Evolutionary conservation across 164 flowering plant species (phyloP).

Genomic region (Kingdonia uniflora): DNA sequence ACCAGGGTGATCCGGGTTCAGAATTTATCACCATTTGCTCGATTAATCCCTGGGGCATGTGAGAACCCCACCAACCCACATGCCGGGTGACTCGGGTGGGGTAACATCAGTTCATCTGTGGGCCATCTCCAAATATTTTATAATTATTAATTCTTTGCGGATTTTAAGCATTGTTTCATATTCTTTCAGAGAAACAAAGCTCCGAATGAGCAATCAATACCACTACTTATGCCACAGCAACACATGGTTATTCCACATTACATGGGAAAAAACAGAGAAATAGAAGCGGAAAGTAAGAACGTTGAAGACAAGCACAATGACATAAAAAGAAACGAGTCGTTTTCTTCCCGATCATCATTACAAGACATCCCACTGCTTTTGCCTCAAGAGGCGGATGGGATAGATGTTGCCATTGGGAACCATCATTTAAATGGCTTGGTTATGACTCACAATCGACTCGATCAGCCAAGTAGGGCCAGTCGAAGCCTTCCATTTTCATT

Average conservation of each 20-base stretch:
- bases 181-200: slow-evolving; percentile 88
- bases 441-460: slow-evolving; percentile 15
- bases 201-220: slow-evolving; percentile 87
- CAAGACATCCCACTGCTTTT: slow-evolving; percentile 90
- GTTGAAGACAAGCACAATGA: slow-evolving; percentile 21
- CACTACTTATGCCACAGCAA: slow-evolving; percentile 94
- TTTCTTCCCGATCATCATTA: slow-evolving; percentile 52
- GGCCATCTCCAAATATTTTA: too few species aligned
- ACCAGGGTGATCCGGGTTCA: too few species aligned
- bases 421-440: slow-evolving; percentile 31
- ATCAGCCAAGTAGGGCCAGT: slow-evolving; percentile 28
- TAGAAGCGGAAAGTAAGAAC: slow-evolving; percentile 27
- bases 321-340: slow-evolving; percentile 48
- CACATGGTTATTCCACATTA: slow-evolving; percentile 99
- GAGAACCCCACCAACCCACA: too few species aligned
- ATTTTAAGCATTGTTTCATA: slow-evolving; percentile 4
- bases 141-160: background rate
- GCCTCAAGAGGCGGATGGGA: slow-evolving; percentile 69
- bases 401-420: slow-evolving; percentile 27
- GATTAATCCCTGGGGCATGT: too few species aligned
- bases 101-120: too few species aligned
- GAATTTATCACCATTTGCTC: too few species aligned
- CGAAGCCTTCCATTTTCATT: slow-evolving; percentile 43
- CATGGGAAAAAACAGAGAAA: slow-evolving; percentile 48
- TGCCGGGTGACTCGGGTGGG: too few species aligned